phyloP scores from a whole-genome alignment of 2,329 filamentous ascomycete species.

The Cucurbitaria berberidis region DNA sequence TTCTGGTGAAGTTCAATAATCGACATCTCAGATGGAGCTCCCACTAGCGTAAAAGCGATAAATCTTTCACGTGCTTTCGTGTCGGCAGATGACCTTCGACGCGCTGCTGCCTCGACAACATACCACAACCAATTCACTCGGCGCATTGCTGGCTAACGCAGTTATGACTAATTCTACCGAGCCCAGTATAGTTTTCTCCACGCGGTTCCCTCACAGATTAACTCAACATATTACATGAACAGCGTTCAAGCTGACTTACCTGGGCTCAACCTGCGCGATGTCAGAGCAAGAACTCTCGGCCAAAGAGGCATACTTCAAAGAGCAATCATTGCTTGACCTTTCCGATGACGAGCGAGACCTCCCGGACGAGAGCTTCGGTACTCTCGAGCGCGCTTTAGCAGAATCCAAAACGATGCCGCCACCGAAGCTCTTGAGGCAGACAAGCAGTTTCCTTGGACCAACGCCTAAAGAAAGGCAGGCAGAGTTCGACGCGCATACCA shows the following conservation, averaged over 20 bases:
- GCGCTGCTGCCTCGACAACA: conserved; percentile 21
- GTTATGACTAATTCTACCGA: neutral
- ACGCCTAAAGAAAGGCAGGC: conserved; percentile 38
- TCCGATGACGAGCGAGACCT: conserved; percentile 36
- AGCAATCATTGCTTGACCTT: conserved; percentile 37
- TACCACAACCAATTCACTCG: conserved; percentile 7
- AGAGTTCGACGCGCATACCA: conserved; percentile 32
- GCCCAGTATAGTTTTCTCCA: conserved; percentile 8
- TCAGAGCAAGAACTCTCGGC: conserved; percentile 26
- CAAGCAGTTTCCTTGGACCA: conserved; percentile 39
- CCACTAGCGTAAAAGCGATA: conserved; percentile 20
- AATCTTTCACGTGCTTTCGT: conserved; percentile 26
- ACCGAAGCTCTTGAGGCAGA: conserved; percentile 18
- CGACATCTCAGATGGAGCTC: conserved; percentile 10
- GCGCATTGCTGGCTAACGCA: conserved; percentile 1
- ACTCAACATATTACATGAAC: neutral
- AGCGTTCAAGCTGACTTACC: neutral
- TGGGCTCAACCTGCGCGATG: conserved; percentile 22
- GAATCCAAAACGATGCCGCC: conserved; percentile 28
- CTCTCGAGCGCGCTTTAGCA: conserved; percentile 28
- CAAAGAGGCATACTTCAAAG: conserved; percentile 39
- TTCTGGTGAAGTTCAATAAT: conserved; percentile 11
- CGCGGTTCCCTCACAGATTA: neutral
- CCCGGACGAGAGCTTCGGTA: conserved; percentile 15
- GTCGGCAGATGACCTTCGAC: conserved; percentile 18